Conservation (phyloP, 345 rosid genomes). For the Linum trigynum region DNA sequence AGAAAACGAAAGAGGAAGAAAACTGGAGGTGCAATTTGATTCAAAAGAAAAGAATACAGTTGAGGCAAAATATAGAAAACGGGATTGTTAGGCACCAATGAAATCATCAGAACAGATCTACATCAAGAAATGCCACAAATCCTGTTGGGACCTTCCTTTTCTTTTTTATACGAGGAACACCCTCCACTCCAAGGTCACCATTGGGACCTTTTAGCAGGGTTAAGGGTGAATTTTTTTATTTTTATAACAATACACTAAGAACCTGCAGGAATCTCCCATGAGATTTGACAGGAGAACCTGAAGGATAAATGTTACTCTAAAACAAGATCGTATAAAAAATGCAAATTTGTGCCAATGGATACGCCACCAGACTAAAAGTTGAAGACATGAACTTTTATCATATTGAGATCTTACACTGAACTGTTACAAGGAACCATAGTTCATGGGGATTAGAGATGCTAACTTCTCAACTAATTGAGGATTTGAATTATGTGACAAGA, state of each 20-base stretch:
- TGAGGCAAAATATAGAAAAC: too few species aligned
- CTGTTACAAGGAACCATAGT: not conserved
- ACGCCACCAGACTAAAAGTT: not conserved
- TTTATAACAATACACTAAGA: not conserved
- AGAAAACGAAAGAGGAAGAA: too few species aligned
- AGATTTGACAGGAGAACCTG: not conserved
- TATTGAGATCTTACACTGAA: not conserved
- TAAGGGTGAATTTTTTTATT: too few species aligned
- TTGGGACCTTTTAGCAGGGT: too few species aligned
- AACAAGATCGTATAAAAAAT: not conserved
- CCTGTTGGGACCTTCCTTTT: not conserved
- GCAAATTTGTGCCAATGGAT: not conserved
- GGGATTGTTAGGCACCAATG: not conserved
- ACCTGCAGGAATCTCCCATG: not conserved
- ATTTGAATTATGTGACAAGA: not conserved
- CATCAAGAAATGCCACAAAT: not conserved
- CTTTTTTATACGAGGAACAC: too few species aligned
- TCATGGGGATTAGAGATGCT: not conserved
- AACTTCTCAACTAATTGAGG: not conserved
- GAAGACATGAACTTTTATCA: not conserved
- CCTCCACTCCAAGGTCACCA: too few species aligned
- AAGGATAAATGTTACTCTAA: not conserved
- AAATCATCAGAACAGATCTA: not conserved
- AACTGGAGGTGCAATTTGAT: too few species aligned
- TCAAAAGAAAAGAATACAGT: too few species aligned